Base-by-base conservation (phyloP, 2,329 filamentous ascomycete species). In the Fusarium sulawesiense region DNA sequence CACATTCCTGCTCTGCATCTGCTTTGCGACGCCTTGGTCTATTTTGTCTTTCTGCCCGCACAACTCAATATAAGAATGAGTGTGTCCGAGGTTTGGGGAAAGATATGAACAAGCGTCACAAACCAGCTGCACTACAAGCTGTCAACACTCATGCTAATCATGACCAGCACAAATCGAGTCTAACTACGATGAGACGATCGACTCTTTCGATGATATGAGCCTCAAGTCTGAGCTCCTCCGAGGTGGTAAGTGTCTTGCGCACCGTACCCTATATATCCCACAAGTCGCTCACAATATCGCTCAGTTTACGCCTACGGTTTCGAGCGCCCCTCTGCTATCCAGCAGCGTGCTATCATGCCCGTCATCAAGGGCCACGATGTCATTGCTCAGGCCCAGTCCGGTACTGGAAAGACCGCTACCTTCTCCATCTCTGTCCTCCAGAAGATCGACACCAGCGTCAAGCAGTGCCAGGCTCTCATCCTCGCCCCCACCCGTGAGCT, bases 341-440 rank as follows among this genome's bases (percentile, higher is more conserved):
- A 99, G 92, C 94, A 97, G 92, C 95, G 97, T 82, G 96, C 96
- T 78, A 99, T 99, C 85, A 97, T 98, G 92, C 97, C 96, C 80
- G 96, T 99, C 82, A 98, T 99, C 89, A 98, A 98, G 91, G 94
- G 94, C 78, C 94, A 95, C 88, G 96, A 99, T 90, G 96, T 99
- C 80, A 99, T 99, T 83, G 96, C 97, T 74, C 96, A 99, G 89
- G 96, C 96, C 79, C 96, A 99, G 89, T 99, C 96, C 77, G 96
- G 96, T 89, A 99, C 96, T 83, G 96, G 96, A 87, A 99, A 99
- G 91, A 99, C 96, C 76, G 96, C 96, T 77, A 99, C 96, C 77
- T 99, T 99, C 91, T 98, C 96, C 79, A 97, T 99, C 86, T 97
- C 94, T 78, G 93, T 96, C 78, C 93, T 99, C 75, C 96, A 99